Conservation (phyloP, 441 rosid species). For the Arabidopsis lyrata region DNA sequence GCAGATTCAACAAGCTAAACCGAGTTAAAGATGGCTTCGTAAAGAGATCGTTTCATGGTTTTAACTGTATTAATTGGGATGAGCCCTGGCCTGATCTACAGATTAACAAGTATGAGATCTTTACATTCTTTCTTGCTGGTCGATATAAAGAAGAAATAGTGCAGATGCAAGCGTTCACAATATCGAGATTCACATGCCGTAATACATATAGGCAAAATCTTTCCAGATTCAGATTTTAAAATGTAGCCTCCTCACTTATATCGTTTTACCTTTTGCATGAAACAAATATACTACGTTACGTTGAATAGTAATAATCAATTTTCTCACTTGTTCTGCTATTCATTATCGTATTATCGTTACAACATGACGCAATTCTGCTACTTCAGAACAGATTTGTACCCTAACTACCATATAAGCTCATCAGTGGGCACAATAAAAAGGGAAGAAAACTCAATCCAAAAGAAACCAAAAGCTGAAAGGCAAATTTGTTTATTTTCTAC, state of each 20-base stretch:
- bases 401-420: not conserved
- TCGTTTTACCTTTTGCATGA: slow-evolving; percentile 5
- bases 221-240: slow-evolving; percentile 13
- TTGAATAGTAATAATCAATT: not conserved
- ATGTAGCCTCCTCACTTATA: slow-evolving; percentile 7
- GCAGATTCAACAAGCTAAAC: slow-evolving; percentile 91
- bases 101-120: slow-evolving; percentile 12
- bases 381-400: not conserved
- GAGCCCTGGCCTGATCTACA: not conserved
- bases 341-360: not conserved
- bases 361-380: not conserved
- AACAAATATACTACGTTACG: not conserved
- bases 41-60: slow-evolving; percentile 4
- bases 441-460: not conserved
- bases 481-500: slow-evolving; percentile 26
- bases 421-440: not conserved
- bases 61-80: not conserved
- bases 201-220: slow-evolving; percentile 14
- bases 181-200: not conserved
- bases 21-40: slow-evolving; percentile 46
- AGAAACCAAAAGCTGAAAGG: not conserved
- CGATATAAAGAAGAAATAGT: not conserved
- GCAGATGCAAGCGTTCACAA: not conserved
- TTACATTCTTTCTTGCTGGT: slow-evolving; percentile 13
- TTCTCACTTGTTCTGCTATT: slow-evolving; percentile 10